Evolutionary conservation across 768 basidiomycete species (phyloP), one percentile per base, ranked within the genome.

Genomic region (Punctularia strigosozonata): DNA sequence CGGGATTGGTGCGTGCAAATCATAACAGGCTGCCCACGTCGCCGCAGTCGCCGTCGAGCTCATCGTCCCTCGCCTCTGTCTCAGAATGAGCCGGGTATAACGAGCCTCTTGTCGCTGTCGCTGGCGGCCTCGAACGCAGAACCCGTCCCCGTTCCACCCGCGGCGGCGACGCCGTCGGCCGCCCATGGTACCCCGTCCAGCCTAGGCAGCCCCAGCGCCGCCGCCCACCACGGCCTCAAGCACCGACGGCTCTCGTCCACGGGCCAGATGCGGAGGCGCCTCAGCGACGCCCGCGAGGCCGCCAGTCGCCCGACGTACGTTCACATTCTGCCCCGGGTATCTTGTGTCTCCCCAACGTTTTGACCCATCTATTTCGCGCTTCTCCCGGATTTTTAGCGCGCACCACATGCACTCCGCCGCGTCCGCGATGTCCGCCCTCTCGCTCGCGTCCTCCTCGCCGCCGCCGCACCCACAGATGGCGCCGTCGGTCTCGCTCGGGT

Each of bases 261-360:
- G 8, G 78, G 82, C 15, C 75, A 81, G 57, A 65, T 72, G 19
- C 73, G 75, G 52, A 69, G 85, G 48, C 65, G 85, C 41, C 54
- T 84, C 46, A 85, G 81, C 56, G 85, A 87, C 55, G 84, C 83
- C 19, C 65, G 80, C 36, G 84, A 86, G 56, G 85, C 85, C 31
- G 79, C 80, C 37, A 66, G 65, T 40, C 67, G 85, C 37, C 80
- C 80, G 38, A 73, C 73, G 82, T 87, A 58, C 65, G 79, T 80
- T 23, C 36, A n/a, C n/a, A n/a, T n/a, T n/a, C n/a, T n/a, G n/a
- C 34, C 23, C 33, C 25, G 14, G 31, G 4, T 40, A 23, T 41
- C 21, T 39, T 21, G 38, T 30, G 14, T 39, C 30, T 24, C 26
- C 32, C 19, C 23, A 25, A 45, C n/a, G n/a, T n/a, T n/a, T n/a